phyloP scores from a whole-genome alignment of 2,329 filamentous ascomycete species.

The Neoarthrinium moseri region DNA sequence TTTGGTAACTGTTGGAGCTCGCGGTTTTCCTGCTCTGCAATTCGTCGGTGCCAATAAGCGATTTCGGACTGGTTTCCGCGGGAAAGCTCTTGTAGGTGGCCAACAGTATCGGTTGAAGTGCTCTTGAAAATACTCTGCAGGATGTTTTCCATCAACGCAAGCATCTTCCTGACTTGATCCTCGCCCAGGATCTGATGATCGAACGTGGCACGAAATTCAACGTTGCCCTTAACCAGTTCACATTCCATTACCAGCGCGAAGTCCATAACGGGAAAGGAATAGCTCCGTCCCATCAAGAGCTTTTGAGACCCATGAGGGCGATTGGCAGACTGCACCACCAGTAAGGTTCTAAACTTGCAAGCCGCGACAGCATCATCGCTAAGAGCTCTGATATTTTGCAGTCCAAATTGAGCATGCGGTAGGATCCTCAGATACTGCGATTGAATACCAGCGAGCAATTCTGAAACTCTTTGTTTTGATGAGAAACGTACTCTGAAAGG shows the following conservation, averaged over 20 bases:
- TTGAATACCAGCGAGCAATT: neutral
- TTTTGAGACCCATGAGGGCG: neutral
- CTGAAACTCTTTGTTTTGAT: neutral
- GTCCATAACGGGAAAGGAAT: slow-evolving; percentile 8
- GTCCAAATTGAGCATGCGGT: slow-evolving; percentile 7
- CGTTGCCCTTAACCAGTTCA: slow-evolving; percentile 1
- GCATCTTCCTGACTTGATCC: neutral
- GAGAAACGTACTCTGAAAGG: neutral
- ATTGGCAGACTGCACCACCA: slow-evolving; percentile 8
- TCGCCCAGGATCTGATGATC: slow-evolving; percentile 1
- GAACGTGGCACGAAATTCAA: slow-evolving; percentile 8
- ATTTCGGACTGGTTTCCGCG: neutral
- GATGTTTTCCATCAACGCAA: slow-evolving; percentile 5
- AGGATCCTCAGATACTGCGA: neutral
- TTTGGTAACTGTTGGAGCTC: no score
- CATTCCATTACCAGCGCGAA: slow-evolving; percentile 8
- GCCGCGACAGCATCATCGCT: slow-evolving; percentile 7
- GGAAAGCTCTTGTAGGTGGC: neutral
- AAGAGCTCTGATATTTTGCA: slow-evolving; percentile 8
- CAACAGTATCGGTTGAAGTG: neutral
- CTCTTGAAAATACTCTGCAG: neutral
- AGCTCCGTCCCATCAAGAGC: slow-evolving; percentile 1
- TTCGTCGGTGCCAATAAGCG: neutral
- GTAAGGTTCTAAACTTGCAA: slow-evolving; percentile 9
- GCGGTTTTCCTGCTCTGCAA: neutral